Base-by-base conservation (phyloP, 306 rosid genomes). In the Cicer chorassanicum region DNA sequence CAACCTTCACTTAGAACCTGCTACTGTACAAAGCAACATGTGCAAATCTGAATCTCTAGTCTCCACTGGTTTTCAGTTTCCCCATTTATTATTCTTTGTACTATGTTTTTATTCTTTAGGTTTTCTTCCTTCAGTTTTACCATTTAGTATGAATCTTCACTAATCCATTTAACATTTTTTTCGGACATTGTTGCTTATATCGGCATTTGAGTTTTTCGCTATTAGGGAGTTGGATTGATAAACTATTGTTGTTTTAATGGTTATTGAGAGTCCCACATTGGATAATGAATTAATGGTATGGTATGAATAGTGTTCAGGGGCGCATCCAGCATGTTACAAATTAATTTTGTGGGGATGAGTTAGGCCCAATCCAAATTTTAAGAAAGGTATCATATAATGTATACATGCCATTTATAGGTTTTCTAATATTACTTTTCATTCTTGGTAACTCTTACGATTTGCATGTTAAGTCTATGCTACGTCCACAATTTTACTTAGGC, bases 31-130 rank as follows among this genome's bases (percentile, higher is more conserved):
- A 34, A 60, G 43, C 18, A 34, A 60, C 43, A 13, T 12, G 80
- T 21, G 65, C 42, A 59, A 59, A 59, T 59, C 9, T 59, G 11
- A 59, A 59, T 57, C 64, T 18, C 64, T 57, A 57, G 64, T 59
- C 65, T 12, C 60, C 1, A 59, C 43, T 59, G 43, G 16, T 59
- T 34, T 6, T 1, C 24, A 21, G 24, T 21, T 21, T 21, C 24
- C 24, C 0, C 24, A 21, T 21, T 21, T 21, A 21, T 21, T 21
- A 21, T 21, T 21, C 24, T 21, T 21, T 21, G 24, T 21, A 21
- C 24, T 21, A 29, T 6, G 65, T 5, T 59, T 29, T 59, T 13
- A 59, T 13, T 59, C 65, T 6, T 24, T 7, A 34, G 60, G 13
- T 54, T 24, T 59, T 59, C 16, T 59, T 11, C 16, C 12, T 6